Evolutionary conservation across 2,329 filamentous ascomycete genomes (phyloP).

Genomic region (Sporothrix brasiliensis): DNA sequence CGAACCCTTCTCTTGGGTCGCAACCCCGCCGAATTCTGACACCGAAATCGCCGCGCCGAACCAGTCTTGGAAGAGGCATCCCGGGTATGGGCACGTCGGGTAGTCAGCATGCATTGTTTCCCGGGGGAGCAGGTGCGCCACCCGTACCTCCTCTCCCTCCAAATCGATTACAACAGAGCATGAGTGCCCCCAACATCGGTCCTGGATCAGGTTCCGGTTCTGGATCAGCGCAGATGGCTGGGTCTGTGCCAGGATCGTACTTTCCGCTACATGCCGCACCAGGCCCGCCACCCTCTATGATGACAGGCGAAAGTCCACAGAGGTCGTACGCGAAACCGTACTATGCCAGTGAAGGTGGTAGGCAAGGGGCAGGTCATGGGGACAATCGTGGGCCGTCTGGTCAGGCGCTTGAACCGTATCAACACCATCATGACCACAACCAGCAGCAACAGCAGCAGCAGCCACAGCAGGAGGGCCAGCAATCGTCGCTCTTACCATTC

Average conservation of each 20-base stretch:
- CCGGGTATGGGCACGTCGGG: constrained; percentile 10
- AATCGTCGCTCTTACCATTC: not conserved
- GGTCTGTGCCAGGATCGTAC: constrained; percentile 19
- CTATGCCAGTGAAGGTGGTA: constrained; percentile 17
- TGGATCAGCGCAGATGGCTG: constrained; percentile 2
- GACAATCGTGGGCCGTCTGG: constrained; percentile 3
- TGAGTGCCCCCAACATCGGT: constrained; percentile 25
- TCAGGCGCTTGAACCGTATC: not conserved
- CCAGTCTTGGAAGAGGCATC: constrained; percentile 48
- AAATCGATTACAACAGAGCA: constrained; percentile 19
- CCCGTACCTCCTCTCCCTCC: constrained; percentile 33
- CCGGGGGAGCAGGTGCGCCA: constrained; percentile 14
- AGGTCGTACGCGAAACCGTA: constrained; percentile 36
- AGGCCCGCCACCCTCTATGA: constrained; percentile 5
- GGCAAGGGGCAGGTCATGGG: not conserved
- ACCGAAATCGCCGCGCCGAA: constrained; percentile 60
- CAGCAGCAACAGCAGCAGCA: constrained; percentile 26
- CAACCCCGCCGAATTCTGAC: constrained; percentile 53
- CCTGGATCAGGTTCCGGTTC: not conserved
- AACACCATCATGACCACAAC: constrained; percentile 10
- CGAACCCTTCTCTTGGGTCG: constrained; percentile 39
- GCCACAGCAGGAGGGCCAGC: constrained; percentile 9
- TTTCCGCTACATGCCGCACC: constrained; percentile 11
- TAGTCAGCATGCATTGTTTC: constrained; percentile 6
- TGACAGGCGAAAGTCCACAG: constrained; percentile 31